phyloP scores from a whole-genome alignment of 306 rosid genomes.

The Geum urbanum region DNA sequence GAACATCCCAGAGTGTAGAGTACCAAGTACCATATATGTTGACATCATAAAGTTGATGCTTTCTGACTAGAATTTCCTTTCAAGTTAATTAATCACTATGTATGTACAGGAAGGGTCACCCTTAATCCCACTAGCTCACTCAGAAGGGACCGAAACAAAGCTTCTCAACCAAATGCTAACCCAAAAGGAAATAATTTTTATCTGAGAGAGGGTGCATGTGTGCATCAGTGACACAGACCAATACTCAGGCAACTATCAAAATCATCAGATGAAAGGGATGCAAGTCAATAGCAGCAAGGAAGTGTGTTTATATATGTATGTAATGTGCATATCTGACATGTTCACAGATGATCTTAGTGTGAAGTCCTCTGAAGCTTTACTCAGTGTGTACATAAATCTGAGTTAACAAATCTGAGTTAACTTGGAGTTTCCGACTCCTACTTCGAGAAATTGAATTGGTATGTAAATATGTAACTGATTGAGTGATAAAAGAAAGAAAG shows the following conservation, averaged over 20 bases:
- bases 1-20: not conserved
- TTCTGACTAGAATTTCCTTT: not conserved
- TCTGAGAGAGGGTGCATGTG: not conserved
- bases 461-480: too few relatives aligned
- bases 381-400: not conserved
- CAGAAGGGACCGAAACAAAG: constrained; percentile 15
- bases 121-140: constrained; percentile 37
- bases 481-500: not conserved
- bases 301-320: not conserved
- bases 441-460: constrained; percentile 7
- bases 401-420: too few relatives aligned
- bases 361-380: constrained; percentile 28
- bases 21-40: not conserved
- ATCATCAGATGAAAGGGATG: not conserved
- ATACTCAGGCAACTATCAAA: not conserved
- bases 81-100: not conserved
- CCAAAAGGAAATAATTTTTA: not conserved
- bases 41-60: not conserved
- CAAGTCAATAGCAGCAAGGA: not conserved
- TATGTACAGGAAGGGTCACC: not conserved
- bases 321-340: constrained; percentile 28
- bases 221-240: not conserved
- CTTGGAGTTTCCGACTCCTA: constrained; percentile 12
- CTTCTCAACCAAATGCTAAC: not conserved
- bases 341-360: constrained; percentile 20